These are phyloP conservation scores for Inosperma sp. DNA, from an alignment of 768 basidiomycete genomes.

Conservation along the genomic window DNA sequence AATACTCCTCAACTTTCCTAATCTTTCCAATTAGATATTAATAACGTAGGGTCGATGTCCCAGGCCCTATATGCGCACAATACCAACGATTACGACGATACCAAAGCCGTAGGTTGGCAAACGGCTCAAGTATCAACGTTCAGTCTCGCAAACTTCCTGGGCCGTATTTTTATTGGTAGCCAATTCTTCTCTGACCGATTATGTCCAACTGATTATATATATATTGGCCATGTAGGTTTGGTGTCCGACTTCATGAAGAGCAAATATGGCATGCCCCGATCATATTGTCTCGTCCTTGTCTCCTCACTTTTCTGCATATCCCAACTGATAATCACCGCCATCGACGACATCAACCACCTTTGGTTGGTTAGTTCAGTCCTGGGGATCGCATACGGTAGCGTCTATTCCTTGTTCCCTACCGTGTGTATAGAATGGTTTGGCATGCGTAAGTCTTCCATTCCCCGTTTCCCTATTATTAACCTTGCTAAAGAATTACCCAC, in stretches of 20 bases:
- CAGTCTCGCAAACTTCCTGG: conserved; percentile 76
- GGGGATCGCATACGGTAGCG: conserved; percentile 67
- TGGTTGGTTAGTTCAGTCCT: conserved; percentile 57
- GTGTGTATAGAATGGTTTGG: conserved; percentile 88
- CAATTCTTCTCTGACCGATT: conserved; percentile 3
- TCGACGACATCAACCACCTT: conserved; percentile 54
- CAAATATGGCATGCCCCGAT: conserved; percentile 55
- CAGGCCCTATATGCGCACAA: conserved; percentile 57
- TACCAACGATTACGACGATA: conserved; percentile 59
- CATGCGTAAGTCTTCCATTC: conserved; percentile 49
- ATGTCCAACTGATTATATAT: neutral
- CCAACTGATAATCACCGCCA: conserved; percentile 54
- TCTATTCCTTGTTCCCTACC: conserved; percentile 71
- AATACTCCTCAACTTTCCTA: neutral
- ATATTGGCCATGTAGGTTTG: conserved; percentile 49
- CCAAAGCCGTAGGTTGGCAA: conserved; percentile 69
- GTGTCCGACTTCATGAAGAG: conserved; percentile 61
- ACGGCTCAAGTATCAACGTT: conserved; percentile 79
- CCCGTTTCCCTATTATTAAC: neutral
- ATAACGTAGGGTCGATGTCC: conserved; percentile 80
- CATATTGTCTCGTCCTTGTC: conserved; percentile 65
- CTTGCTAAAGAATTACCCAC: conserved; percentile 16
- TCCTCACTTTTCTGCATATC: conserved; percentile 65
- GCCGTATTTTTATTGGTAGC: conserved; percentile 79
- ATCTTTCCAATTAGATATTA: conserved; percentile 53